Evolutionary conservation across 1,284 basidiomycete genomes (phyloP).

Genomic region (Ceratobasidium sp.): DNA sequence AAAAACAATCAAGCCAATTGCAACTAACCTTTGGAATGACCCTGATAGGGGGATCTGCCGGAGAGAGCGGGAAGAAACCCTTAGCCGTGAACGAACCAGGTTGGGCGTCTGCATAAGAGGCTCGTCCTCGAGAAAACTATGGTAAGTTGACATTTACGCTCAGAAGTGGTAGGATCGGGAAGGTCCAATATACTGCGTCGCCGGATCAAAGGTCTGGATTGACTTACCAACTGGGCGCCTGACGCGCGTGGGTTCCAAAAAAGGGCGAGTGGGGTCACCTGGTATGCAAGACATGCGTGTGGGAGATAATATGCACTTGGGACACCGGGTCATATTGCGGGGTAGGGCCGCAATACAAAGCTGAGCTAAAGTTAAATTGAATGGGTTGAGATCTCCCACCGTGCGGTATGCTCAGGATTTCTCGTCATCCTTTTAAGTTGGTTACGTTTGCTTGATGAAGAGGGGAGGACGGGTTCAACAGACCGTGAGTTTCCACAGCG

Average conservation of each 20-base stretch:
- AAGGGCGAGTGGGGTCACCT: neutral
- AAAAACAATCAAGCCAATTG: slow-evolving; percentile 2
- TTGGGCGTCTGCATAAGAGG: neutral
- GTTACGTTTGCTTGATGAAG: neutral
- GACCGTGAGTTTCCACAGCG: too few relatives aligned
- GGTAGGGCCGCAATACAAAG: neutral
- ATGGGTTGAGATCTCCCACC: neutral
- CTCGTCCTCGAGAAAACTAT: neutral
- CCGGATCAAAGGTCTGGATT: neutral
- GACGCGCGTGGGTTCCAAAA: neutral
- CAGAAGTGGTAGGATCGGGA: neutral
- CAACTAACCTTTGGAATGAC: neutral
- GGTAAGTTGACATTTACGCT: neutral
- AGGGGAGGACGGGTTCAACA: too few relatives aligned
- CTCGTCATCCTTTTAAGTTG: neutral
- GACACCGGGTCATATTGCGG: neutral
- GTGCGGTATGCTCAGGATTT: neutral
- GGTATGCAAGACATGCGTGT: neutral
- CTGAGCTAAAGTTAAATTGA: neutral
- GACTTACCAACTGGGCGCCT: neutral
- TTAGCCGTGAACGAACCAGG: neutral
- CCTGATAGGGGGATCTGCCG: neutral
- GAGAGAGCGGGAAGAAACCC: neutral
- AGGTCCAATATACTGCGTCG: neutral
- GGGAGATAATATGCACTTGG: neutral